Evolutionary conservation across 345 rosid genomes (phyloP), one percentile per base, ranked within the genome.

Genomic region (Brassica cretica): DNA sequence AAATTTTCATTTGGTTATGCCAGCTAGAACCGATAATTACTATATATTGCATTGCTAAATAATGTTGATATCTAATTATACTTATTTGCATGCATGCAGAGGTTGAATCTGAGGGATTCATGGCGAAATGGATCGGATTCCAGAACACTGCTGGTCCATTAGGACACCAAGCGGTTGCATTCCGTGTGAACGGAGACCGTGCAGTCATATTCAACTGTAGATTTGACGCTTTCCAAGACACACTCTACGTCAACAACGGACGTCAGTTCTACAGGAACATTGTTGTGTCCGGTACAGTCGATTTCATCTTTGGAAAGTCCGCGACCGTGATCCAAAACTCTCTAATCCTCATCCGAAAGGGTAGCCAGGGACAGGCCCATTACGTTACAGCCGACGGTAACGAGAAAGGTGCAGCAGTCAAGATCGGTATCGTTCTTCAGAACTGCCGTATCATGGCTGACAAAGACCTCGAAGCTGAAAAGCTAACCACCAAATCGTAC

Each of bases 281-380:
- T 65, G 86, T 85, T 72, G 86, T 93, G 46, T 82, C 97, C 9
- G 94, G 93, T 6, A 93, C 93, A 0, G 78, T 89, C 2, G 94
- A 93, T 76, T 93, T 90, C 93, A 86, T 90, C 86, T 90, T 93
- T 46, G 96, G 96, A 1, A 87, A 87, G 55, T 85, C 88, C 2
- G 62, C 84, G 0, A 76, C 86, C 8, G 69, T 89, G 64, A 86
- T 90, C 83, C 96, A 93, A 63, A 89, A 85, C 88, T 92, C 91
- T 10, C 60, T 75, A n/a, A 77, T 93, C 84, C 84, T 89, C 5
- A 77, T 76, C 72, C 75, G 89, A 10, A 87, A 75, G 72, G 87
- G 88, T 0, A 79, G 14, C 2, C 73, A 77, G 0, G 80, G 74
- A 61, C 92, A 88, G 30, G n/a, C 59, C 65, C 90, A 90, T 86